Base-by-base conservation (phyloP, 495 filamentous ascomycete species). In the Podospora tetraspora region DNA sequence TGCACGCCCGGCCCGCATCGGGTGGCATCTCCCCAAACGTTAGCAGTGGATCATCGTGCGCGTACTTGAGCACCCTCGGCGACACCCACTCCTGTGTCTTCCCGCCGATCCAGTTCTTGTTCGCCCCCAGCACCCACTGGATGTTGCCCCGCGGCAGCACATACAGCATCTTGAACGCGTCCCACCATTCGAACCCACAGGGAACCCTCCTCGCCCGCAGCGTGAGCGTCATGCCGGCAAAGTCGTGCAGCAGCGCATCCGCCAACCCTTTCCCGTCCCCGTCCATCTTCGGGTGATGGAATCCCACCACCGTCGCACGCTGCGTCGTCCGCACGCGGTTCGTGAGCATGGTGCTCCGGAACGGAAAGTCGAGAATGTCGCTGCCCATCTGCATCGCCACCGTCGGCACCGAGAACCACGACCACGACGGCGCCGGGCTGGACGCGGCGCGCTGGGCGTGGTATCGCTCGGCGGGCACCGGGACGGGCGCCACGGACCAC, bases 1-100 rank as follows among this genome's bases (percentile, higher is more conserved):
- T 66, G 3, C 27, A 27, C 21, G 64, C 64, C 43, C 43, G 16
- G 1, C n/a, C 16, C 1, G 21, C 64, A 21, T 59, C n/a, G 1
- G 57, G 29, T 13, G 59, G 32, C 19, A 22, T 24, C 22, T 61
- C 64, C 13, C 64, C 64, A 6, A 34, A 9, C 29, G 21, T 24
- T 8, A 61, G 11, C 30, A 34, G n/a, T 30, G 58, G 16, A 19
- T 66, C 64, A 12, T 66, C 64, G 34, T 66, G 64, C 25, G 64
- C 64, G 34, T 66, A 66, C 64, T 66, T 60, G 12, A 66, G 23
- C 57, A 66, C 64, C 29, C 64, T 10, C 9, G 64, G 64, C 64
- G 32, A 25, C 6, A 66, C 64, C 25, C 23, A 24, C 30, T 66
- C 57, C 4, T 59, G 10, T 3, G 58, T 59, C 6, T 21, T 9